phyloP scores from a whole-genome alignment of 2,329 filamentous ascomycete species.

The Fusarium sp. region DNA sequence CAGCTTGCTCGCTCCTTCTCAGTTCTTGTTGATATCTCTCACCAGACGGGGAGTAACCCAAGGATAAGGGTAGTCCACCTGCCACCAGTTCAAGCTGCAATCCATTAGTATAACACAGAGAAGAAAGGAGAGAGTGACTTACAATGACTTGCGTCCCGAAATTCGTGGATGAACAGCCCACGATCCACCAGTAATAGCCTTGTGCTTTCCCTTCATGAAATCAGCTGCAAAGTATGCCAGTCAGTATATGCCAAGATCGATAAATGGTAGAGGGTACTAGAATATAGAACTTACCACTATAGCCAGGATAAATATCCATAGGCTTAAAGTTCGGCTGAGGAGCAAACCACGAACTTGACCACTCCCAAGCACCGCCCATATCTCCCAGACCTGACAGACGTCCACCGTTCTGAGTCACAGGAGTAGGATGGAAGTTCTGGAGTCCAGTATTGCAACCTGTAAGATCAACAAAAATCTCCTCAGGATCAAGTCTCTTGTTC shows the following conservation, averaged over 20 bases:
- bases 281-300: not conserved
- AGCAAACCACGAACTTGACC: not conserved
- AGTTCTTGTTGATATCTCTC: not conserved
- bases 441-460: not conserved
- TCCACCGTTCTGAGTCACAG: not conserved
- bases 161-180: constrained; percentile 4
- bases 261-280: not conserved
- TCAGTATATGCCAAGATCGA: not conserved
- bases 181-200: constrained; percentile 2
- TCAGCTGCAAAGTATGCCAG: not conserved
- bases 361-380: constrained; percentile 2
- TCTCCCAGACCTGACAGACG: not conserved
- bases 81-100: constrained; percentile 1
- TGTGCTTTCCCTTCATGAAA: constrained; percentile 3
- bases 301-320: not conserved
- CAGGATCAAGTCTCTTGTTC: not conserved
- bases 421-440: not conserved
- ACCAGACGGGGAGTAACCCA: constrained; percentile 4
- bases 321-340: not conserved
- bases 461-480: constrained; percentile 2
- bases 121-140: not conserved
- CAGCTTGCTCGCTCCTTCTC: not conserved
- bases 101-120: not conserved
- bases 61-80: not conserved
- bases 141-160: constrained; percentile 1